A percentile compares a stretch with the other conserved stretches of the same genome.
phyloP scores from a whole-genome alignment of 177 flowering plant species.

The Vitis hybrid region DNA sequence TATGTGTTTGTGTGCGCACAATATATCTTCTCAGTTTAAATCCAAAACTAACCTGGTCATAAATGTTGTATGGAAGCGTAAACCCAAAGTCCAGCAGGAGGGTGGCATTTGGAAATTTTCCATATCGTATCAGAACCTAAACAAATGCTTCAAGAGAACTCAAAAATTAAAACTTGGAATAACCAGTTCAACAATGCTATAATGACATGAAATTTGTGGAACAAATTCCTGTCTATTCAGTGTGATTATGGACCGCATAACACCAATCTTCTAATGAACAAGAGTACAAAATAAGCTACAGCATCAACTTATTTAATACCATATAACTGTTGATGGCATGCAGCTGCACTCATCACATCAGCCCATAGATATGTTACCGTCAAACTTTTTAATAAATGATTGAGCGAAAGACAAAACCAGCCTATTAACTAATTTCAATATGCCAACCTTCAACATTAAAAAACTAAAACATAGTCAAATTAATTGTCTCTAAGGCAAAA shows the following conservation, averaged over 20 bases:
- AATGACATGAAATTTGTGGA: background rate
- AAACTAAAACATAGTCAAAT: background rate
- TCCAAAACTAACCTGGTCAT: slow-evolving; percentile 67
- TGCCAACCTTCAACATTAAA: background rate
- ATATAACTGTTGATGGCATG: background rate
- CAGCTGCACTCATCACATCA: background rate
- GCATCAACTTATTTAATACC: background rate
- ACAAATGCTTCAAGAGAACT: slow-evolving; percentile 9
- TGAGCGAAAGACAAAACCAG: background rate
- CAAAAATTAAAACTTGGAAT: background rate
- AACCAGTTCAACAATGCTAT: background rate
- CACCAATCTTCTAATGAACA: background rate
- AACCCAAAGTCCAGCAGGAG: slow-evolving; percentile 85
- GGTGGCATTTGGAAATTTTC: slow-evolving; percentile 70
- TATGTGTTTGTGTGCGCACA: too few species aligned
- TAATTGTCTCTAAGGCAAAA: background rate
- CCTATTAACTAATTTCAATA: background rate
- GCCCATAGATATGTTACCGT: background rate
- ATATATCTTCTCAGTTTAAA: slow-evolving; percentile 1
- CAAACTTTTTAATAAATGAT: background rate
- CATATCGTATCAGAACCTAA: slow-evolving; percentile 80
- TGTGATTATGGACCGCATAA: background rate
- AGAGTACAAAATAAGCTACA: background rate
- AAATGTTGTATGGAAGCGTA: slow-evolving; percentile 59
- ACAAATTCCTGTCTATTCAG: background rate